A percentile compares a stretch with the other conserved stretches of the same genome.
phyloP scores from a whole-genome alignment of 768 basidiomycete species.

The Gyrodon lividus region DNA sequence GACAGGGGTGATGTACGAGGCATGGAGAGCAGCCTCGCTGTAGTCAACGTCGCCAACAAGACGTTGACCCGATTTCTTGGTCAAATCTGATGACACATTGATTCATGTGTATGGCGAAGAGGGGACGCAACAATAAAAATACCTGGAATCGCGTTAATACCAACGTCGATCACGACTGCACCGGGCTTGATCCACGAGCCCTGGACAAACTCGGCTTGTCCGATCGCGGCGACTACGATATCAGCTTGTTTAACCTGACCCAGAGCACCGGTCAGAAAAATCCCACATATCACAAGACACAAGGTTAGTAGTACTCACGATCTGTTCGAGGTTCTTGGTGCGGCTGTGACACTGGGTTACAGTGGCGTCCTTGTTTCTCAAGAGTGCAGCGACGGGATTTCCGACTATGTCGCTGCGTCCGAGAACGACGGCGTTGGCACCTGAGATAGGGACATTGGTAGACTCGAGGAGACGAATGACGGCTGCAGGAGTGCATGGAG shows the following conservation, averaged over 20 bases:
- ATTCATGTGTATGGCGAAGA: not conserved
- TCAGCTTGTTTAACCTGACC: constrained; percentile 80
- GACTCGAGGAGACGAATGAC: constrained; percentile 88
- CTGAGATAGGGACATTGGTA: constrained; percentile 74
- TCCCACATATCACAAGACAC: constrained; percentile 7
- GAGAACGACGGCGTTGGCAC: constrained; percentile 86
- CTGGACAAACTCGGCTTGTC: constrained; percentile 85
- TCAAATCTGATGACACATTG: constrained; percentile 52
- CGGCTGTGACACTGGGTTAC: constrained; percentile 97
- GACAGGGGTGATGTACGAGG: constrained; percentile 93
- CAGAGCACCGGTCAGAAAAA: constrained; percentile 2
- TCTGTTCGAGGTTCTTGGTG: constrained; percentile 75
- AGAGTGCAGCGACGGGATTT: constrained; percentile 88
- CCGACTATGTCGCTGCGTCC: constrained; percentile 98
- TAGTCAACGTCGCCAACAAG: constrained; percentile 96
- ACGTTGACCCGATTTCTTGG: constrained; percentile 93
- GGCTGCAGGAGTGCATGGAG: constrained; percentile 94
- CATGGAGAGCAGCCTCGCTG: constrained; percentile 67
- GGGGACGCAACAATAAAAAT: constrained; percentile 16
- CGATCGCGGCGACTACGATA: constrained; percentile 95
- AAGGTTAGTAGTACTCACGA: constrained; percentile 50
- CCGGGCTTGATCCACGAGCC: constrained; percentile 96
- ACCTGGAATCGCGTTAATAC: constrained; percentile 95
- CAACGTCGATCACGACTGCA: constrained; percentile 95
- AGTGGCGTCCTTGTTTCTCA: constrained; percentile 88